Base-by-base conservation (phyloP, 768 basidiomycete genomes). In the Trametes coccinea region DNA sequence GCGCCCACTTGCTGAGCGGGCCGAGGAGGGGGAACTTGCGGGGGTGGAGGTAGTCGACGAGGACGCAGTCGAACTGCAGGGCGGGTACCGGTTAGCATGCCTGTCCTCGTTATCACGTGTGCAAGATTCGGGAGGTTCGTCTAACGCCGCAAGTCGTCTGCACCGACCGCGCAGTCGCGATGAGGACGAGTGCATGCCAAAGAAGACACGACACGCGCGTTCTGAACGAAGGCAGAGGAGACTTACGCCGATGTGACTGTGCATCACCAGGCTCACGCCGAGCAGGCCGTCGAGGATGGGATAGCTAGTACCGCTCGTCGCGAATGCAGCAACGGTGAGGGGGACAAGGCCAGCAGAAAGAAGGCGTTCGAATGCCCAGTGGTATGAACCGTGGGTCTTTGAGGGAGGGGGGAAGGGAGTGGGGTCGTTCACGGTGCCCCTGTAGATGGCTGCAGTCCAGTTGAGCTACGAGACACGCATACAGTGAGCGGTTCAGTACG, bases 401-500 rank as follows among this genome's bases (percentile, higher is more conserved):
- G 84, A 89, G 4, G 94, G 84, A 4, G 87, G 73, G 22, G 96
- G 95, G 79, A 96, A 98, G 8, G 86, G 78, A 2, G 92, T 94
- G 2, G 95, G 91, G 73, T 99, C 97, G 77, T 99, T 98, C 62
- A 94, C 95, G 33, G 93, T 91, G 53, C 96, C 97, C 73, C 85
- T 85, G 77, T 89, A 84, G 70, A 97, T 84, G 61, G 95, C 94
- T 93, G 64, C 31, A 59, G 14, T 53, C 30, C 1, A 14, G 4
- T 14, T 53, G 45, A 61, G 39, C 17, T 22, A 52, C 27, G 34
- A 30, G 1, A 16, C 16, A 27, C 30, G 29, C 14, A 56, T 53
- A 49, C 30, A 56, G 22, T 4, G 41, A 61, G 22, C 64, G 16
- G 27, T 16, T 7, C 43, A 22, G 29, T 33, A 85, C 87, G 69